These are phyloP conservation scores for Aspergillus quadrilineatus DNA, from an alignment of 2,329 filamentous ascomycete species.

Conservation along the genomic window DNA sequence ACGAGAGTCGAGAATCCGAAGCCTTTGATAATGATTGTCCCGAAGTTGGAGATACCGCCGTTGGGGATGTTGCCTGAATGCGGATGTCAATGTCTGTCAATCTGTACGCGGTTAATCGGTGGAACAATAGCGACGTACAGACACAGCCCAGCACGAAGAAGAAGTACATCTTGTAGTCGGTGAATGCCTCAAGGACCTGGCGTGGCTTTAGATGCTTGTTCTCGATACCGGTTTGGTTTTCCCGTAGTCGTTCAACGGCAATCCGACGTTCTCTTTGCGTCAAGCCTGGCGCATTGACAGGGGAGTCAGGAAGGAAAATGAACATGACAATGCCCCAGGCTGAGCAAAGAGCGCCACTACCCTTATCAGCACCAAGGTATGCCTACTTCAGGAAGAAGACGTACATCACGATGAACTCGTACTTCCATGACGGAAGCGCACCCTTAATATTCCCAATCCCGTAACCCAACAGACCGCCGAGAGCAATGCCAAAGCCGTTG, in stretches of 20 bases:
- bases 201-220: conserved; percentile 56
- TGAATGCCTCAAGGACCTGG: conserved; percentile 57
- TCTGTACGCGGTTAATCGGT: not conserved
- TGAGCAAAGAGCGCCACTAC: conserved; percentile 53
- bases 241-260: conserved; percentile 55
- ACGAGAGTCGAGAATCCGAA: conserved; percentile 57
- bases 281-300: conserved; percentile 55
- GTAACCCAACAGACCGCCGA: conserved; percentile 58
- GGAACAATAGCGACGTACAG: conserved; percentile 23
- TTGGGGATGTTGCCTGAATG: conserved; percentile 50
- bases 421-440: conserved; percentile 61
- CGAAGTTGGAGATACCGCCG: conserved; percentile 60
- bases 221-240: conserved; percentile 61
- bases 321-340: conserved; percentile 61
- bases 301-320: conserved; percentile 58
- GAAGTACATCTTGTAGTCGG: conserved; percentile 60
- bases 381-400: not conserved
- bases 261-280: conserved; percentile 53
- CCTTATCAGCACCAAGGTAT: not conserved
- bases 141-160: conserved; percentile 55
- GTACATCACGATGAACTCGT: conserved; percentile 66
- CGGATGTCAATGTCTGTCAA: not conserved
- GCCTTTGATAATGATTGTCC: conserved; percentile 58
- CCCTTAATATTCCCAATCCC: conserved; percentile 62
- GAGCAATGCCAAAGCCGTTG: conserved; percentile 59